Percentiles rank a stretch among this genome's conserved stretches.
Conservation (phyloP, 352 stramenopile genomes). For the Peronosclerospora sorghi region DNA sequence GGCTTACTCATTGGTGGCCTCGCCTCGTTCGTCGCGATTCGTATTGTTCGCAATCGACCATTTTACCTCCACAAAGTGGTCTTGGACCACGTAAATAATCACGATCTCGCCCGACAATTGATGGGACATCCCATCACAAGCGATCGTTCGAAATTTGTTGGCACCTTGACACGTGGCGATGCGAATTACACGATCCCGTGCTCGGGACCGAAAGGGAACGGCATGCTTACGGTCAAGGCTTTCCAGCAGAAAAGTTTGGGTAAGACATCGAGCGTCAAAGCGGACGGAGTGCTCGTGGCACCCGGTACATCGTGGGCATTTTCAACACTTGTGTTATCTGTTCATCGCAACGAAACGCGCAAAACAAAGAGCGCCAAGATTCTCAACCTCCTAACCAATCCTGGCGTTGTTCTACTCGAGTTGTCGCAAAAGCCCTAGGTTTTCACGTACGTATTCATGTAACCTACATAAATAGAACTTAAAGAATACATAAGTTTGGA, state of each 20-base stretch:
- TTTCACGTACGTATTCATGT: too few relatives aligned
- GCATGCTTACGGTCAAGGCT: conserved; percentile 64
- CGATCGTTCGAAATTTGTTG: conserved; percentile 56
- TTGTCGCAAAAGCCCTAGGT: not conserved
- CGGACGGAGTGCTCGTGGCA: conserved; percentile 35
- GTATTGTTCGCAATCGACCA: conserved; percentile 61
- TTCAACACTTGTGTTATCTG: conserved; percentile 51
- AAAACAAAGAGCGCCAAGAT: conserved; percentile 57
- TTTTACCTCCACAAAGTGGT: conserved; percentile 77
- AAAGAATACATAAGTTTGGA: too few relatives aligned
- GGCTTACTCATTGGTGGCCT: conserved; percentile 57
- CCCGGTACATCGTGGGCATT: conserved; percentile 69
- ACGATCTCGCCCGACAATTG: conserved; percentile 38
- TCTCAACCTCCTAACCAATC: conserved; percentile 40
- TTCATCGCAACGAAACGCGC: conserved; percentile 47
- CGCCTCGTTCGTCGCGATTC: conserved; percentile 59
- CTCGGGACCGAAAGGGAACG: conserved; percentile 47
- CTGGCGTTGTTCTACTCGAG: conserved; percentile 7
- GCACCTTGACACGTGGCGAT: conserved; percentile 37
- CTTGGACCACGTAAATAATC: conserved; percentile 67
- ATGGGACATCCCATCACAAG: conserved; percentile 65
- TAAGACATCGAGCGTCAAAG: conserved; percentile 1
- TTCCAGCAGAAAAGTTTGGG: conserved; percentile 38
- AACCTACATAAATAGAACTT: too few relatives aligned
- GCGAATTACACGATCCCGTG: conserved; percentile 69